Percentiles rank a stretch among this genome's conserved stretches.
phyloP scores from a whole-genome alignment of 176 grass and related monocot genomes.

The Pontederia crassipes region DNA sequence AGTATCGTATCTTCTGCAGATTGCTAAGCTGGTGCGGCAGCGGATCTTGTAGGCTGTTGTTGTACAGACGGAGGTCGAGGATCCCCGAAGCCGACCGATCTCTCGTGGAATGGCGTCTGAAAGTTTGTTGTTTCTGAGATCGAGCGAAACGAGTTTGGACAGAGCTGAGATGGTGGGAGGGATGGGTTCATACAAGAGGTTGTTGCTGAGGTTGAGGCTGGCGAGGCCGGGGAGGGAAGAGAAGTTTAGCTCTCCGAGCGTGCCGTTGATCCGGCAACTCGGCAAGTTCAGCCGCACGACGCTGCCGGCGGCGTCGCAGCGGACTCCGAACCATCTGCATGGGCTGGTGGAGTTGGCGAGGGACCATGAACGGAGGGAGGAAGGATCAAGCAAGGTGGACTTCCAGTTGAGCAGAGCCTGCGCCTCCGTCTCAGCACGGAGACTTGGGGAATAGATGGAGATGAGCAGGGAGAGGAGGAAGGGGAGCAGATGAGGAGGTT shows the following conservation, averaged over 20 bases:
- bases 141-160: slow-evolving; percentile 25
- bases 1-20: slow-evolving; percentile 30
- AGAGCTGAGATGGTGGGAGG: slow-evolving; percentile 30
- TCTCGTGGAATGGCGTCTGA: slow-evolving; percentile 38
- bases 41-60: slow-evolving; percentile 44
- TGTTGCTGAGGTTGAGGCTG: slow-evolving; percentile 55
- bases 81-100: slow-evolving; percentile 45
- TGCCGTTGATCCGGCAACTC: slow-evolving; percentile 34
- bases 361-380: slow-evolving; percentile 42
- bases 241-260: slow-evolving; percentile 46
- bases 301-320: slow-evolving; percentile 35
- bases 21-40: slow-evolving; percentile 43
- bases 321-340: slow-evolving; percentile 53
- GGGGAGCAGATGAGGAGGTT: neutral
- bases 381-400: slow-evolving; percentile 27
- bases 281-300: slow-evolving; percentile 36
- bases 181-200: slow-evolving; percentile 37
- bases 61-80: slow-evolving; percentile 48
- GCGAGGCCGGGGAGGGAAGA: slow-evolving; percentile 27
- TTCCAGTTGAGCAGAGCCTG: slow-evolving; percentile 58
- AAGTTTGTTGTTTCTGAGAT: slow-evolving; percentile 47
- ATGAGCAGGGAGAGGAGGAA: slow-evolving; percentile 4
- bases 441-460: neutral
- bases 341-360: slow-evolving; percentile 18
- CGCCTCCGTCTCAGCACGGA: slow-evolving; percentile 23